Evolutionary conservation across 176 grass and related monocot genomes (phyloP).

Genomic region (Canna indica): DNA sequence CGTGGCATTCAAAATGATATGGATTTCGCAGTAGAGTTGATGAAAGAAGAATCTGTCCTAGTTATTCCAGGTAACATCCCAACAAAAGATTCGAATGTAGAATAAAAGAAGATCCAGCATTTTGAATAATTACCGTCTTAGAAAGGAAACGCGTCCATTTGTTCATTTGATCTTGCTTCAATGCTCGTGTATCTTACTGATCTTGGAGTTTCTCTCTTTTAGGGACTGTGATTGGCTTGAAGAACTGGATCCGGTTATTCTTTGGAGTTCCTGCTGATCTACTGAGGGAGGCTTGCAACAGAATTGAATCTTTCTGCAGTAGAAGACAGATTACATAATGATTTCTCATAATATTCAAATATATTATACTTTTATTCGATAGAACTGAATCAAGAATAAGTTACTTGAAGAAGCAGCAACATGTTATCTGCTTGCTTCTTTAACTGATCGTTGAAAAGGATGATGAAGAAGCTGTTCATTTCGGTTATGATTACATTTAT

Average conservation of each 20-base stretch:
- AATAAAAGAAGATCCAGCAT: no score
- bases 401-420: no score
- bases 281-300: conserved; percentile 53
- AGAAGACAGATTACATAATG: conserved; percentile 26
- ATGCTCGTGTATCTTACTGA: no score
- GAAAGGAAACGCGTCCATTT: no score
- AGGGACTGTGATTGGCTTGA: conserved; percentile 80
- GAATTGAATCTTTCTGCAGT: conserved; percentile 68
- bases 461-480: no score
- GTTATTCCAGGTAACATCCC: conserved; percentile 54
- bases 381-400: no score
- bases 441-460: no score
- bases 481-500: no score
- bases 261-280: conserved; percentile 48
- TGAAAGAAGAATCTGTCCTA: conserved; percentile 86
- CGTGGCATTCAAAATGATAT: conserved; percentile 55
- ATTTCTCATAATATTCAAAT: background rate
- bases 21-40: conserved; percentile 64
- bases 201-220: conserved; percentile 4
- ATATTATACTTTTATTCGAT: background rate
- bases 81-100: background rate
- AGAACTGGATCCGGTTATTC: conserved; percentile 88
- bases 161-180: no score
- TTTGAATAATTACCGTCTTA: no score
- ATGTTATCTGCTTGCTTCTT: no score